Percentiles rank a stretch among this genome's conserved stretches.
Evolutionary conservation across 352 stramenopile species (phyloP).

Genomic region (Phytophthora uliginosa): DNA sequence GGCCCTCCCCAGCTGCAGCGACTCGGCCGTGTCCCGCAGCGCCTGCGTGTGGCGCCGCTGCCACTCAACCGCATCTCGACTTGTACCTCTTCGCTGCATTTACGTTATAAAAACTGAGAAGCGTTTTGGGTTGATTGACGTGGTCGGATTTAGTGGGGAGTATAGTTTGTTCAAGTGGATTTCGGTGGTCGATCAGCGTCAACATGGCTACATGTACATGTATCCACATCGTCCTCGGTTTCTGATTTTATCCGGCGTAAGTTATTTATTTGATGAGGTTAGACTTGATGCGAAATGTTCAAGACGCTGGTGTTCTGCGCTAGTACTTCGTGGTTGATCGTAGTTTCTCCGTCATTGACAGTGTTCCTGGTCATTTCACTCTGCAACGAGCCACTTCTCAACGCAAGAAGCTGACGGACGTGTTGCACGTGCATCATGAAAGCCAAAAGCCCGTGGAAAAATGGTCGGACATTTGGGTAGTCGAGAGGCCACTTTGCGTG

Average conservation of each 20-base stretch:
- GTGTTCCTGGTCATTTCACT: not conserved
- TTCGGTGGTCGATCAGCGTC: not conserved
- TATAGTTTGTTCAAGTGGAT: not conserved
- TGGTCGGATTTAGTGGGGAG: slow-evolving; percentile 5
- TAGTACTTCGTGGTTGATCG: slow-evolving; percentile 5
- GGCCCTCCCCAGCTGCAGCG: slow-evolving; percentile 55
- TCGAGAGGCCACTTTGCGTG: slow-evolving; percentile 44
- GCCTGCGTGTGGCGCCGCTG: slow-evolving; percentile 60
- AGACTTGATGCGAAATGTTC: slow-evolving; percentile 7
- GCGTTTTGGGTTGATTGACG: slow-evolving; percentile 6
- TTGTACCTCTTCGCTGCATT: not conserved
- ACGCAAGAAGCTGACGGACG: slow-evolving; percentile 36
- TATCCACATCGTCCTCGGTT: not conserved
- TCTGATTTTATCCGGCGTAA: not conserved
- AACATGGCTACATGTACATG: not conserved
- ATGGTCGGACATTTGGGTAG: slow-evolving; percentile 34
- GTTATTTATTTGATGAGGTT: not conserved
- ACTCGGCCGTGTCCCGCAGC: slow-evolving; percentile 60
- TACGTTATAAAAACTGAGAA: not conserved
- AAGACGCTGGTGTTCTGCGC: slow-evolving; percentile 29
- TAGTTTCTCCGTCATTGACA: not conserved
- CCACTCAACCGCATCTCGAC: slow-evolving; percentile 24
- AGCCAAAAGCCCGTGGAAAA: slow-evolving; percentile 43
- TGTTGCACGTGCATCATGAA: slow-evolving; percentile 56
- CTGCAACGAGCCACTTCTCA: slow-evolving; percentile 36